These are phyloP conservation scores for Radiomyces spectabilis DNA, from an alignment of 192 early-diverging fungal genomes.

Conservation along the genomic window DNA sequence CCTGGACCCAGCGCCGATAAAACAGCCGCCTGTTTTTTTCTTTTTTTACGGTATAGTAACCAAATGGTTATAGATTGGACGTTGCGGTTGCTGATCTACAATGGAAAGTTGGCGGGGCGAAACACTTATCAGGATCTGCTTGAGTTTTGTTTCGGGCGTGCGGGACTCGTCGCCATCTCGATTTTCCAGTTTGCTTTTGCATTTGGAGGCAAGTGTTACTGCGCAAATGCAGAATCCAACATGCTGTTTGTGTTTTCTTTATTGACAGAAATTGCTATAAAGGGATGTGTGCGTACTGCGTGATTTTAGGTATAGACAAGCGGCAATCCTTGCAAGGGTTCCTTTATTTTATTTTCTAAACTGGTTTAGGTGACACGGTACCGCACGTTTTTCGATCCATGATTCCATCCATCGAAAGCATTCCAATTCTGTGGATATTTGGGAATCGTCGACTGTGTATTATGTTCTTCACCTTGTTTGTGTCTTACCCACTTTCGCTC, in stretches of 20 bases:
- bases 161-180: constrained; percentile 70
- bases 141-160: constrained; percentile 71
- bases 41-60: too few relatives aligned
- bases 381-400: constrained; percentile 75
- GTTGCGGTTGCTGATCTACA: constrained; percentile 61
- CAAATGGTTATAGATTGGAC: constrained; percentile 63
- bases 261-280: background rate
- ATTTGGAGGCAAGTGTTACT: constrained; percentile 73
- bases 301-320: constrained; percentile 39
- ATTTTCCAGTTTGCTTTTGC: constrained; percentile 92
- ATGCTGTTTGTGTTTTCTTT: background rate
- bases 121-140: constrained; percentile 81
- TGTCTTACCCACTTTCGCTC: constrained; percentile 81
- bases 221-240: too few relatives aligned
- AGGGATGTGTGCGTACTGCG: constrained; percentile 62
- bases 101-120: constrained; percentile 70
- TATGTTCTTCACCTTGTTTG: constrained; percentile 60
- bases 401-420: constrained; percentile 45
- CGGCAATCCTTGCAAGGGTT: background rate
- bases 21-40: too few relatives aligned
- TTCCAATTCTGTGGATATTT: constrained; percentile 52
- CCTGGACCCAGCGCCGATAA: too few relatives aligned
- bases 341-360: constrained; percentile 11
- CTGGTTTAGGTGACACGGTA: constrained; percentile 74
- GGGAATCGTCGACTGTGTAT: constrained; percentile 70